phyloP scores from a whole-genome alignment of 805 yeast species.

The Ogataea paraovalis region DNA sequence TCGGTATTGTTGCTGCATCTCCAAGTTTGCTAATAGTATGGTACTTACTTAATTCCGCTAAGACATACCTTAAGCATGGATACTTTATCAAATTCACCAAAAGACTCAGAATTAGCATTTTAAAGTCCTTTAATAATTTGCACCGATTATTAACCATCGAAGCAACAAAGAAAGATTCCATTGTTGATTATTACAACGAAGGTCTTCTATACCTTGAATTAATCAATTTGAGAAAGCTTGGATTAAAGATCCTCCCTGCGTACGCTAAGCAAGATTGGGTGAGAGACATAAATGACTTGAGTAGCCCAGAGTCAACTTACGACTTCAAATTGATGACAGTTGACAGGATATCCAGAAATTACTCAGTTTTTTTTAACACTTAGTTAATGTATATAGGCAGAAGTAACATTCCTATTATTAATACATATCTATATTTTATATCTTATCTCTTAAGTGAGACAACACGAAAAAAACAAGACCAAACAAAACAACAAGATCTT shows the following conservation, averaged over 20 bases:
- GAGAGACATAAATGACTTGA: constrained; percentile 60
- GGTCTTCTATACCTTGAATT: constrained; percentile 70
- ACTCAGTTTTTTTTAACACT: constrained; percentile 31
- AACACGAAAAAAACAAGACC: too few species aligned
- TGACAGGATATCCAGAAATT: constrained; percentile 58
- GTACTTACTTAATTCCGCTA: constrained; percentile 34
- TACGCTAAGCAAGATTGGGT: constrained; percentile 50
- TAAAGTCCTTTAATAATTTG: constrained; percentile 45
- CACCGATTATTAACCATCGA: constrained; percentile 20
- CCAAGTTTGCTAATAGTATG: constrained; percentile 67
- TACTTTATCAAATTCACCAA: constrained; percentile 31
- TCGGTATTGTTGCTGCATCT: constrained; percentile 84
- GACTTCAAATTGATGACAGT: constrained; percentile 43
- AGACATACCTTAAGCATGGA: constrained; percentile 34
- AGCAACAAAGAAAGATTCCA: constrained; percentile 6
- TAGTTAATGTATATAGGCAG: not conserved
- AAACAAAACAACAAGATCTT: too few species aligned
- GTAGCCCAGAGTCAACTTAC: constrained; percentile 36
- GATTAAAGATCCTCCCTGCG: constrained; percentile 47
- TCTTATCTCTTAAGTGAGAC: not conserved
- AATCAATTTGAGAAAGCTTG: constrained; percentile 49
- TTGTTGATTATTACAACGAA: constrained; percentile 35
- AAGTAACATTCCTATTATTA: not conserved
- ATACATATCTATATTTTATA: not conserved
- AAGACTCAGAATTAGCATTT: constrained; percentile 35